These are phyloP conservation scores for Podila verticillata DNA, from an alignment of 192 early-diverging fungal species.

Conservation along the genomic window DNA sequence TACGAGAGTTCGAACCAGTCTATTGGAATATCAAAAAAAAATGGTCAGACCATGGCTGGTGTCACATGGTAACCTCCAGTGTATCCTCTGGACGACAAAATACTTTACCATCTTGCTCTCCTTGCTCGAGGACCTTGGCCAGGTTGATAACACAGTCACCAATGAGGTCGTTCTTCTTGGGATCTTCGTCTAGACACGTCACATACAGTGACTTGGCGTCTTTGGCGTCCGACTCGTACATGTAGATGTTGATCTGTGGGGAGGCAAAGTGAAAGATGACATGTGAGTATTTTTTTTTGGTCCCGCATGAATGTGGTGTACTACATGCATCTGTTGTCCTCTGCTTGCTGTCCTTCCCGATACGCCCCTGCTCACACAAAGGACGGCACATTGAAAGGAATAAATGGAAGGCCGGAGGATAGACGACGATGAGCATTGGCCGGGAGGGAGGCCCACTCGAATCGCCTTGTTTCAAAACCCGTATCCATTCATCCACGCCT, in stretches of 20 bases:
- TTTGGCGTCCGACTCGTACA: conserved; percentile 57
- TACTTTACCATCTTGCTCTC: conserved; percentile 61
- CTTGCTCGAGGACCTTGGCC: conserved; percentile 55
- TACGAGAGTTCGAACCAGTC: conserved; percentile 50
- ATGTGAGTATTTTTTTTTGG: too few species aligned
- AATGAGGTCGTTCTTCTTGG: conserved; percentile 61
- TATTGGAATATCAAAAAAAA: not conserved
- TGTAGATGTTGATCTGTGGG: conserved; percentile 53
- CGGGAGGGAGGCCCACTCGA: too few species aligned
- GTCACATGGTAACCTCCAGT: not conserved
- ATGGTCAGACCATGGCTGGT: not conserved
- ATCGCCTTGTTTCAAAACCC: too few species aligned
- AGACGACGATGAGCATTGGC: too few species aligned
- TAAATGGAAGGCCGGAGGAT: too few species aligned
- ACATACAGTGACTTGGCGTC: conserved; percentile 48
- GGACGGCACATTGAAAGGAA: too few species aligned
- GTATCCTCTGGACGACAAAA: not conserved
- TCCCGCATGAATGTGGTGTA: too few species aligned
- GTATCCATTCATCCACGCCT: too few species aligned
- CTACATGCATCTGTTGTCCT: not conserved
- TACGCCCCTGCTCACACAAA: too few species aligned
- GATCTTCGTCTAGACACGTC: conserved; percentile 62
- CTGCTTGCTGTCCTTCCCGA: not conserved
- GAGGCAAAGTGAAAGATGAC: not conserved
- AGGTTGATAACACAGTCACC: conserved; percentile 62